Conservation (phyloP, 1,139 yeast species). For the Saccharomyces pastorianus region DNA sequence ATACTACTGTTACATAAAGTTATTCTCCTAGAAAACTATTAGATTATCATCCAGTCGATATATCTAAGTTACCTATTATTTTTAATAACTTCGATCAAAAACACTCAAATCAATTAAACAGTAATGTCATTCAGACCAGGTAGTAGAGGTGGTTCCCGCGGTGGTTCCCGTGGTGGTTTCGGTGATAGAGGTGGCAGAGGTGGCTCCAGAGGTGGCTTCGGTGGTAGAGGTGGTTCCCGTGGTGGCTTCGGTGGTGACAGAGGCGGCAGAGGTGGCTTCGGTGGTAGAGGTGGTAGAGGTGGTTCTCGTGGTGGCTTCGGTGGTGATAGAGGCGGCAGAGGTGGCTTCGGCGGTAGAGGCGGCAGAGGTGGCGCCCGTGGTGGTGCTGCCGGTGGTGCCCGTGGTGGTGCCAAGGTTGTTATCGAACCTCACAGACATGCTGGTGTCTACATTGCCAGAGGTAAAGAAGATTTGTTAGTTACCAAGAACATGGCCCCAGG, state of each 20-base stretch:
- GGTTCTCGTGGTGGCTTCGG: no score
- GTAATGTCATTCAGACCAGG: slow-evolving; percentile 51
- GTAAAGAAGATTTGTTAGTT: slow-evolving; percentile 95
- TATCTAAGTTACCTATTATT: background rate
- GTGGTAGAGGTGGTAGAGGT: no score
- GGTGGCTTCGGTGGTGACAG: slow-evolving; percentile 28
- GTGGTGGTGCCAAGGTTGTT: slow-evolving; percentile 91
- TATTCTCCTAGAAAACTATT: background rate
- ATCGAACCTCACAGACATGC: slow-evolving; percentile 98
- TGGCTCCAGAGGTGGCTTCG: slow-evolving; percentile 45
- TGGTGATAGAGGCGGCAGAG: slow-evolving; percentile 5
- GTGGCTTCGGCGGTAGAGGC: slow-evolving; percentile 40
- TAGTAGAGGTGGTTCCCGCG: slow-evolving; percentile 37
- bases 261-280: no score
- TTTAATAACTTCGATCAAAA: slow-evolving; percentile 5
- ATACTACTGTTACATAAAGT: background rate
- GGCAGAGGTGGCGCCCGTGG: slow-evolving; percentile 63
- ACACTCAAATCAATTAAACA: slow-evolving; percentile 3
- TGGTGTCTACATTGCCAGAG: slow-evolving; percentile 97
- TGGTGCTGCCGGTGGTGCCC: slow-evolving; percentile 72
- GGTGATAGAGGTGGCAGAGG: slow-evolving; percentile 35
- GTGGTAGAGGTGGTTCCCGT: slow-evolving; percentile 37
- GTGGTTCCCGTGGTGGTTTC: slow-evolving; percentile 29
- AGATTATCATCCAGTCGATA: background rate
- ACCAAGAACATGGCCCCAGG: slow-evolving; percentile 98